Evolutionary conservation across 768 basidiomycete genomes (phyloP).

Genomic region (Rhizopogon vulgaris): DNA sequence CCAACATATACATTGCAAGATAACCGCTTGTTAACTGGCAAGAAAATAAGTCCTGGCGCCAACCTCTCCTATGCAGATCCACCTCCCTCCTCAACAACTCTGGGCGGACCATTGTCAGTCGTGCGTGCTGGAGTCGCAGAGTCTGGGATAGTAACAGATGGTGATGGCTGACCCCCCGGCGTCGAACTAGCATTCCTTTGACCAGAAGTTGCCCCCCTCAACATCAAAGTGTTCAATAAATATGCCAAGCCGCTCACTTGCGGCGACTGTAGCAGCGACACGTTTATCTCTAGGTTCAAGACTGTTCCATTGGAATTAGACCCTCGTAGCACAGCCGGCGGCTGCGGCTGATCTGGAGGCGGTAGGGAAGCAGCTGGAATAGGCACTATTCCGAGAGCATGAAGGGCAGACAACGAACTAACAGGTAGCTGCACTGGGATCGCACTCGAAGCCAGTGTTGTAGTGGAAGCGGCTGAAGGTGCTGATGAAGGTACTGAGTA

Average conservation of each 20-base stretch:
- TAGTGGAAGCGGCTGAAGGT: constrained; percentile 24
- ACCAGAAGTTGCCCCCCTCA: constrained; percentile 29
- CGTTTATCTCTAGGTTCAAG: constrained; percentile 74
- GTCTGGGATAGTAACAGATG: neutral
- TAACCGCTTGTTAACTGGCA: neutral
- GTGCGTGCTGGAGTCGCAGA: neutral
- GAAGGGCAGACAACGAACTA: constrained; percentile 47
- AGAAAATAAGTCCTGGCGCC: neutral
- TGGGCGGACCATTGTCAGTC: neutral
- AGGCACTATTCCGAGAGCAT: constrained; percentile 69
- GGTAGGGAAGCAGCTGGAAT: constrained; percentile 51
- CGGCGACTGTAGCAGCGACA: constrained; percentile 62
- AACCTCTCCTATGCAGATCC: neutral
- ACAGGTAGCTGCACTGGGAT: constrained; percentile 71
- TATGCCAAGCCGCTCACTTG: constrained; percentile 74
- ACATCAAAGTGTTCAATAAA: constrained; percentile 66
- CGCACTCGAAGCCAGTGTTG: constrained; percentile 29
- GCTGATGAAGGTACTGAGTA: constrained; percentile 27
- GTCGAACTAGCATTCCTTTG: constrained; percentile 9
- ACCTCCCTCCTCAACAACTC: neutral
- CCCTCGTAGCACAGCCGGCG: constrained; percentile 71
- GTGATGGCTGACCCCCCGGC: neutral
- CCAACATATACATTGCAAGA: neutral
- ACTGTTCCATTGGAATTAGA: constrained; percentile 66
- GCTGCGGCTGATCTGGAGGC: constrained; percentile 52